Conservation (phyloP, 2,329 filamentous ascomycete genomes). For the Exophiala bonariae region DNA sequence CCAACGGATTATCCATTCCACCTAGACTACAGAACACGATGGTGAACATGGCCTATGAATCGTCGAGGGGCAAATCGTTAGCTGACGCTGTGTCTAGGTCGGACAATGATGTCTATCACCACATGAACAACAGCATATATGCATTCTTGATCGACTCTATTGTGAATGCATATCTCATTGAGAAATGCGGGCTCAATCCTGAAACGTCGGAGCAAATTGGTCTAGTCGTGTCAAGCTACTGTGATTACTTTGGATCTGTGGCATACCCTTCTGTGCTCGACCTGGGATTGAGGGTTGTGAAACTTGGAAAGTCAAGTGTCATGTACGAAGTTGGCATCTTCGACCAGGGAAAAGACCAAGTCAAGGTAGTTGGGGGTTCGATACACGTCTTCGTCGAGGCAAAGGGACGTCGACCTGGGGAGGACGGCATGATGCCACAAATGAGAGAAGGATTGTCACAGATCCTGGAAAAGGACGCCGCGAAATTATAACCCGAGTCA, state of each 20-base stretch:
- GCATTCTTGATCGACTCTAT: constrained; percentile 85
- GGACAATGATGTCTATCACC: constrained; percentile 93
- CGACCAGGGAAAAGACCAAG: constrained; percentile 67
- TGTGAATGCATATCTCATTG: constrained; percentile 83
- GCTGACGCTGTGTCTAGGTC: too few relatives aligned
- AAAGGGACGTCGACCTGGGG: constrained; percentile 63
- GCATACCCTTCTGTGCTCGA: constrained; percentile 81
- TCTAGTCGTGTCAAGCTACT: constrained; percentile 80
- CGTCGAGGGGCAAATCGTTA: too few relatives aligned
- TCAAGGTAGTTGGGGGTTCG: constrained; percentile 82
- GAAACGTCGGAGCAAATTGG: constrained; percentile 71
- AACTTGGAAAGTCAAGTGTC: constrained; percentile 80
- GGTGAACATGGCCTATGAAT: constrained; percentile 17
- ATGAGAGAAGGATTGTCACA: constrained; percentile 8
- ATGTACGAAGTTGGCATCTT: constrained; percentile 88
- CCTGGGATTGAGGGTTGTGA: constrained; percentile 76
- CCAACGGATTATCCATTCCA: constrained; percentile 19
- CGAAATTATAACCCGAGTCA: constrained; percentile 1
- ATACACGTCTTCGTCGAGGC: constrained; percentile 87
- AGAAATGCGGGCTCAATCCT: constrained; percentile 72
- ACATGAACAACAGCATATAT: constrained; percentile 89
- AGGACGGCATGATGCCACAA: constrained; percentile 59
- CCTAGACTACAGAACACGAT: constrained; percentile 15
- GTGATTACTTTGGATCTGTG: constrained; percentile 79
- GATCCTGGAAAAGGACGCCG: constrained; percentile 6